Evolutionary conservation across 192 early-diverging fungal genomes (phyloP).

Genomic region (Backusella parvicylindrica): DNA sequence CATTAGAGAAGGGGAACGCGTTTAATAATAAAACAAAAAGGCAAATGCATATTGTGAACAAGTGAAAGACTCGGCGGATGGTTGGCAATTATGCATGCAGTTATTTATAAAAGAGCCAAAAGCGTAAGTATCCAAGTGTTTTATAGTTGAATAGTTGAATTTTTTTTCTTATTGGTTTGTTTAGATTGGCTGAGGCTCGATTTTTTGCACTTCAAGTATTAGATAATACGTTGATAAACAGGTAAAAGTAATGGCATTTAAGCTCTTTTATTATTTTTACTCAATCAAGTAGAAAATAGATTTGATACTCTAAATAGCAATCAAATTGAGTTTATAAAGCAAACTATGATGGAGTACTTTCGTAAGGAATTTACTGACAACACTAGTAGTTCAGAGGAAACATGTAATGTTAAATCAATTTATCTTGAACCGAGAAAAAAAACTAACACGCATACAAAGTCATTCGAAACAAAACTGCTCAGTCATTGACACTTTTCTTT

Average conservation of each 20-base stretch:
- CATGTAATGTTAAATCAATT: slow-evolving; percentile 36
- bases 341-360: slow-evolving; percentile 58
- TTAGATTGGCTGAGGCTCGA: slow-evolving; percentile 67
- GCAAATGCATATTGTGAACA: slow-evolving; percentile 82
- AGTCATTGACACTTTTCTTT: slow-evolving; percentile 79
- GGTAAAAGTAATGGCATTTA: slow-evolving; percentile 31
- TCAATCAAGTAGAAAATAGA: slow-evolving; percentile 25
- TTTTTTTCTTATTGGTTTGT: slow-evolving; percentile 3
- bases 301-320: slow-evolving; percentile 42
- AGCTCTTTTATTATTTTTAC: background rate
- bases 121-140: slow-evolving; percentile 41
- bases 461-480: slow-evolving; percentile 81
- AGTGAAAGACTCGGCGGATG: slow-evolving; percentile 71
- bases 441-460: slow-evolving; percentile 23
- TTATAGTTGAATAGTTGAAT: background rate
- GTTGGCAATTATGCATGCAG: slow-evolving; percentile 82
- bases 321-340: slow-evolving; percentile 45
- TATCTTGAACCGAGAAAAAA: background rate
- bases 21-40: slow-evolving; percentile 35
- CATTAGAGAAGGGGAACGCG: slow-evolving; percentile 1
- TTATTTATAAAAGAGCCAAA: slow-evolving; percentile 73
- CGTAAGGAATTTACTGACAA: slow-evolving; percentile 50
- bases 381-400: slow-evolving; percentile 38
- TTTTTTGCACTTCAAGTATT: slow-evolving; percentile 83
- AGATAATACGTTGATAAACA: slow-evolving; percentile 62